These are phyloP conservation scores for Tricholoma furcatifolium DNA, from an alignment of 768 basidiomycete species.

Conservation along the genomic window DNA sequence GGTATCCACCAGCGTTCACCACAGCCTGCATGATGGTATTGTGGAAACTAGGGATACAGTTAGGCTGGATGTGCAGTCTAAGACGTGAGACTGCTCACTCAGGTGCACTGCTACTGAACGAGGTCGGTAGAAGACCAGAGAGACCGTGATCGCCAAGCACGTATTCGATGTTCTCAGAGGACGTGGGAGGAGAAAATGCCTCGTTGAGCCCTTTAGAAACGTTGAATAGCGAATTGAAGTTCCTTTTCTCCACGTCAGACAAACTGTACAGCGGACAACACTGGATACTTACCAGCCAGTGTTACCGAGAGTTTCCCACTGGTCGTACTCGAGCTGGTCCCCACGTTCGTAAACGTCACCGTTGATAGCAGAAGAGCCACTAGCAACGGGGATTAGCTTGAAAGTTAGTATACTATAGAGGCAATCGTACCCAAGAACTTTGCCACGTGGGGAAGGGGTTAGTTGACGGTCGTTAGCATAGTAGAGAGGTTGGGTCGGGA, in stretches of 20 bases:
- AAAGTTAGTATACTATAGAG: not conserved
- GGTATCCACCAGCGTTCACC: not conserved
- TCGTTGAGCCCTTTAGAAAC: not conserved
- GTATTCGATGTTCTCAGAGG: not conserved
- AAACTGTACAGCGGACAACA: not conserved
- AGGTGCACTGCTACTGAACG: not conserved
- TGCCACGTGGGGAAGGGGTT: not conserved
- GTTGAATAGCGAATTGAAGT: not conserved
- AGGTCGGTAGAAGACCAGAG: not conserved
- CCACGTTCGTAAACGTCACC: constrained; percentile 3
- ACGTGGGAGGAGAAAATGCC: not conserved
- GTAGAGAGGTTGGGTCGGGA: constrained; percentile 1
- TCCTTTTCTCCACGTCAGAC: not conserved
- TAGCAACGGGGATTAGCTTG: not conserved
- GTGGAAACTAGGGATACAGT: not conserved
- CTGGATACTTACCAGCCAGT: not conserved
- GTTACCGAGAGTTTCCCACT: not conserved
- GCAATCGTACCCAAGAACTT: not conserved
- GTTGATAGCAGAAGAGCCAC: not conserved
- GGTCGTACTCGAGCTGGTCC: not conserved
- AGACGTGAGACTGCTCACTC: not conserved
- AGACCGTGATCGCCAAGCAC: not conserved
- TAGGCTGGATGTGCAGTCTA: not conserved
- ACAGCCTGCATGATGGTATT: not conserved
- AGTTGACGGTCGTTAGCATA: constrained; percentile 1